Conservation (phyloP, 495 filamentous ascomycete genomes). For the Tetracladium marchalianum region DNA sequence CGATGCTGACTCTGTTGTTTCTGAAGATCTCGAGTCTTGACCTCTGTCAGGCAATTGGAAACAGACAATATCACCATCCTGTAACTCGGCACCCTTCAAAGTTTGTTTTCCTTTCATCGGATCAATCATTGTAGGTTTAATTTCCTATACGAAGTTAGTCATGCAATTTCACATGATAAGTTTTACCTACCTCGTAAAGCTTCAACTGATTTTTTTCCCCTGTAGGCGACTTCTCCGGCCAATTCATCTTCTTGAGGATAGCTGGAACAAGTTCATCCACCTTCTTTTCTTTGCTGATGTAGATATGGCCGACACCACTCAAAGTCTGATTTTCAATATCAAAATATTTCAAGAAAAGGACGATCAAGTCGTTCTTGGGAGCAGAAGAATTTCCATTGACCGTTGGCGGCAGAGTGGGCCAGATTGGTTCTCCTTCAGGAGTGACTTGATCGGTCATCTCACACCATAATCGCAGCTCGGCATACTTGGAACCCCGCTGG, state of each 20-base stretch:
- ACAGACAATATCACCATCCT: conserved; percentile 94
- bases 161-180: background rate
- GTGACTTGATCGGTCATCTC: conserved; percentile 60
- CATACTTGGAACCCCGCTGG: conserved; percentile 55
- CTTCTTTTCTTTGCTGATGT: conserved; percentile 77
- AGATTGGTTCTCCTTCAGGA: conserved; percentile 53
- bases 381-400: conserved; percentile 36
- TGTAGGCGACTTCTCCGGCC: conserved; percentile 42
- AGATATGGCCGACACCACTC: conserved; percentile 67
- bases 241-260: conserved; percentile 79
- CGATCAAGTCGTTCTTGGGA: conserved; percentile 45
- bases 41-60: conserved; percentile 52
- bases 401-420: conserved; percentile 38
- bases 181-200: conserved; percentile 59
- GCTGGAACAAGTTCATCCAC: conserved; percentile 73
- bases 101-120: conserved; percentile 83
- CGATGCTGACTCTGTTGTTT: conserved; percentile 44
- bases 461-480: conserved; percentile 75
- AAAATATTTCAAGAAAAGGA: conserved; percentile 90
- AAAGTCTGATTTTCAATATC: conserved; percentile 68
- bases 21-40: conserved; percentile 32
- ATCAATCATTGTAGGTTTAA: conserved; percentile 97
- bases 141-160: conserved; percentile 50
- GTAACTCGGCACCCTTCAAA: conserved; percentile 82
- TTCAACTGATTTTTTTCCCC: conserved; percentile 31